A percentile compares a stretch with the other conserved stretches of the same genome.
phyloP scores from a whole-genome alignment of 208 protist species.

The Trypanosomatidae sp. region DNA sequence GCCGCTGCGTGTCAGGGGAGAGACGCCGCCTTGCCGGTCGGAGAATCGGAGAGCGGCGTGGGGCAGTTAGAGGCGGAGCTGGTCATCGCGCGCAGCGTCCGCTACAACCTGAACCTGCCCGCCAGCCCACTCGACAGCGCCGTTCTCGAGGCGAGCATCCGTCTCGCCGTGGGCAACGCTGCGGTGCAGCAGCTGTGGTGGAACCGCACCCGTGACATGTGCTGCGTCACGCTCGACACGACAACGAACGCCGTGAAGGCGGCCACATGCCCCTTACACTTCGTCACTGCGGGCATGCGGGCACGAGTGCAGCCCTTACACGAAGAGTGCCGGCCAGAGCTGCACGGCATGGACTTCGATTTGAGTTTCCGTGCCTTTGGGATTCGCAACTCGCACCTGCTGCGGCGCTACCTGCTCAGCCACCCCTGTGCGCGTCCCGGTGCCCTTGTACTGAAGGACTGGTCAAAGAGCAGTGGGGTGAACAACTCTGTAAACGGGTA shows the following conservation, averaged over 20 bases:
- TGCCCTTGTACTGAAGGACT: slow-evolving; percentile 89
- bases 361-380: slow-evolving; percentile 89
- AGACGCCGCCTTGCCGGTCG: neutral
- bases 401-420: slow-evolving; percentile 75
- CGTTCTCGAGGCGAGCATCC: slow-evolving; percentile 75
- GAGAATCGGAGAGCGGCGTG: neutral
- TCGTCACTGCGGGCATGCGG: slow-evolving; percentile 47
- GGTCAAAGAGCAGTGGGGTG: slow-evolving; percentile 87
- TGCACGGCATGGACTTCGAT: slow-evolving; percentile 91
- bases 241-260: slow-evolving; percentile 70
- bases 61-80: slow-evolving; percentile 61
- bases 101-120: slow-evolving; percentile 55
- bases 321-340: slow-evolving; percentile 81
- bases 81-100: slow-evolving; percentile 71
- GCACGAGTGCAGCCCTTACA: slow-evolving; percentile 76
- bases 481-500: slow-evolving; percentile 92
- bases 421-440: slow-evolving; percentile 85
- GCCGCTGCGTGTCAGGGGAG: neutral
- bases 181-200: no score
- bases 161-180: no score
- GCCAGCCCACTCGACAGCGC: slow-evolving; percentile 57
- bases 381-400: slow-evolving; percentile 86
- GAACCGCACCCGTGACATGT: slow-evolving; percentile 68
- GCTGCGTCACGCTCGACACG: slow-evolving; percentile 66
- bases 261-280: slow-evolving; percentile 48